phyloP scores from a whole-genome alignment of 345 rosid species.

The Mangifera indica region DNA sequence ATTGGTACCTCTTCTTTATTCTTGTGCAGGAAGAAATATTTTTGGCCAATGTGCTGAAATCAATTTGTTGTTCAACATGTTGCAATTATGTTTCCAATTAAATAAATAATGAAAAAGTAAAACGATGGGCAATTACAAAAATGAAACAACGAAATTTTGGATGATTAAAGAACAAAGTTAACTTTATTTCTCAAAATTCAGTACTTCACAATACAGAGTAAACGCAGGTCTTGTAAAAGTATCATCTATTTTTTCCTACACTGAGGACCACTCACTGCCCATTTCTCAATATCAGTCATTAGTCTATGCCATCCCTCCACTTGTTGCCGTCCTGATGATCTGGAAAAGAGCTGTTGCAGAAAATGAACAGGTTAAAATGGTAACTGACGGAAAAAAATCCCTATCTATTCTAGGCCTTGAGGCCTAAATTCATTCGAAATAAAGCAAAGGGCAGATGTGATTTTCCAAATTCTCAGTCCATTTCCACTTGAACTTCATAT shows the following conservation, averaged over 20 bases:
- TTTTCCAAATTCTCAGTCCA: background rate
- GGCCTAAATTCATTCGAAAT: background rate
- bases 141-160: background rate
- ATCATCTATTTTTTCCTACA: conserved; percentile 18
- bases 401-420: background rate
- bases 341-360: conserved; percentile 80
- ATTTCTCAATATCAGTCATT: conserved; percentile 6
- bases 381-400: background rate
- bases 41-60: too few relatives aligned
- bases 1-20: too few relatives aligned
- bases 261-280: conserved; percentile 12
- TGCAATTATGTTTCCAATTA: too few relatives aligned
- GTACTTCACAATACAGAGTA: conserved; percentile 14
- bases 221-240: conserved; percentile 14
- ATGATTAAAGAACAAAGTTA: background rate
- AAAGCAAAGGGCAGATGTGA: background rate
- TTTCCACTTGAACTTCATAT: background rate
- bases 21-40: too few relatives aligned
- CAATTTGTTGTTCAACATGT: too few relatives aligned
- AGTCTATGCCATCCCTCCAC: conserved; percentile 59
- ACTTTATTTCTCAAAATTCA: conserved; percentile 17
- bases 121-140: too few relatives aligned
- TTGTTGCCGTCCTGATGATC: conserved; percentile 87
- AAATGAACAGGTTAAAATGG: background rate
- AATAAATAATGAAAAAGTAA: too few relatives aligned